These are phyloP conservation scores for Raffaelea ambrosiae DNA, from an alignment of 2,329 filamentous ascomycete genomes.

Conservation along the genomic window DNA sequence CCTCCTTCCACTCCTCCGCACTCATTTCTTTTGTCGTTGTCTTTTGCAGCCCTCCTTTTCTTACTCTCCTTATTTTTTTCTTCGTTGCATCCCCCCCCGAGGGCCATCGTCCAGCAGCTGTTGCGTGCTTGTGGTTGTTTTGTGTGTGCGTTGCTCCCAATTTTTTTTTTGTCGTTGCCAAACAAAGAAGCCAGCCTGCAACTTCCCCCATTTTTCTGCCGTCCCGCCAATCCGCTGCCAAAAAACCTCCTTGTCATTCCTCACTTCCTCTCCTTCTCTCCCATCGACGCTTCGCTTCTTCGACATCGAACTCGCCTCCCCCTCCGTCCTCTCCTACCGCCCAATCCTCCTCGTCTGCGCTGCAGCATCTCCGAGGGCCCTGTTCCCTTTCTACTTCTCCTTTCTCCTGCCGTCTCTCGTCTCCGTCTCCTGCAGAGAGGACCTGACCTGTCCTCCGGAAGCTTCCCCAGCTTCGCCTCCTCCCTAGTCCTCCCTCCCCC, in stretches of 20 bases:
- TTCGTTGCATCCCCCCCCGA: neutral
- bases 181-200: constrained; percentile 1
- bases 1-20: too few relatives aligned
- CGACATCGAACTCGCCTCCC: neutral
- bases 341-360: neutral
- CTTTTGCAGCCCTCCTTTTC: neutral
- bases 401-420: neutral
- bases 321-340: neutral
- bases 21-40: too few relatives aligned
- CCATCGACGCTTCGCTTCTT: neutral
- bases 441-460: neutral
- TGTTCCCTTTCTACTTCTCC: neutral
- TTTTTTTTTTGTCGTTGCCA: constrained; percentile 1
- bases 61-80: neutral
- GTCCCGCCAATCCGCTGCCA: neutral
- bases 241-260: neutral
- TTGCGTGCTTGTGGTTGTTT: neutral
- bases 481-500: neutral
- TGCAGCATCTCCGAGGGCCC: neutral
- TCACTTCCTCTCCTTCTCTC: neutral
- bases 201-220: neutral
- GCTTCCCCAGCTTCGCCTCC: constrained; percentile 1
- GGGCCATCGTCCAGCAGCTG: constrained; percentile 1
- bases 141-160: neutral
- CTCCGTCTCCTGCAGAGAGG: neutral